A percentile compares a stretch with the other conserved stretches of the same genome.
These are phyloP conservation scores for Yamadazyma philogaea DNA, from an alignment of 805 yeast species.

Conservation along the genomic window DNA sequence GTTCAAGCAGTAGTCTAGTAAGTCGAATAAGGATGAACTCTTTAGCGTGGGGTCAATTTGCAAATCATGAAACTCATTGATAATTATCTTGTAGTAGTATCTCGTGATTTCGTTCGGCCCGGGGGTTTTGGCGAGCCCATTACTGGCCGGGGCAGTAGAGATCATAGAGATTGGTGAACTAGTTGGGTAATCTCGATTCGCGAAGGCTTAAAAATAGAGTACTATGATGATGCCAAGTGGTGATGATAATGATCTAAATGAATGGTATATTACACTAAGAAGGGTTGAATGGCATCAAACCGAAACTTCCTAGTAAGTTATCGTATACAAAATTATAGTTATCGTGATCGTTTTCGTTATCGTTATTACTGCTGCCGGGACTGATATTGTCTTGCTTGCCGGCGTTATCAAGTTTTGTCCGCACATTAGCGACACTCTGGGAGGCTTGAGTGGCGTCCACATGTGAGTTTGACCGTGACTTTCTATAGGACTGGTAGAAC, in stretches of 20 bases:
- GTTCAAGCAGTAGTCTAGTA: conserved; percentile 39
- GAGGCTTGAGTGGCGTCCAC: conserved; percentile 10
- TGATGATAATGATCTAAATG: neutral
- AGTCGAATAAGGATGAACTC: conserved; percentile 36
- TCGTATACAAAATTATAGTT: conserved; percentile 23
- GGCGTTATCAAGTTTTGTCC: neutral
- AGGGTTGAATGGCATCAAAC: conserved; percentile 42
- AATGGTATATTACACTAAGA: conserved; percentile 1
- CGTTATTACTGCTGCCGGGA: conserved; percentile 2
- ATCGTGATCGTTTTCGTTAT: conserved; percentile 12
- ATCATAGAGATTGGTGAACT: neutral
- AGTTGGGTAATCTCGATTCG: neutral
- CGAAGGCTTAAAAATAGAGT: neutral
- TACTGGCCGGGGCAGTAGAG: neutral
- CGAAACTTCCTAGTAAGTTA: conserved; percentile 32
- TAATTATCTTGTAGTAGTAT: conserved; percentile 25
- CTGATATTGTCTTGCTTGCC: neutral
- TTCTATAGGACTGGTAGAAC: conserved; percentile 34
- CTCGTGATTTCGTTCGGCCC: conserved; percentile 16
- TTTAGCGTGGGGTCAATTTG: conserved; percentile 31
- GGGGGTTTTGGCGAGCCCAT: neutral
- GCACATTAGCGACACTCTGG: neutral
- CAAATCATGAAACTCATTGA: conserved; percentile 34
- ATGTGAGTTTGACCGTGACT: conserved; percentile 26
- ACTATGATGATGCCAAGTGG: neutral